phyloP scores from a whole-genome alignment of 108 stramenopile species.

The Cyclotella baltica region DNA sequence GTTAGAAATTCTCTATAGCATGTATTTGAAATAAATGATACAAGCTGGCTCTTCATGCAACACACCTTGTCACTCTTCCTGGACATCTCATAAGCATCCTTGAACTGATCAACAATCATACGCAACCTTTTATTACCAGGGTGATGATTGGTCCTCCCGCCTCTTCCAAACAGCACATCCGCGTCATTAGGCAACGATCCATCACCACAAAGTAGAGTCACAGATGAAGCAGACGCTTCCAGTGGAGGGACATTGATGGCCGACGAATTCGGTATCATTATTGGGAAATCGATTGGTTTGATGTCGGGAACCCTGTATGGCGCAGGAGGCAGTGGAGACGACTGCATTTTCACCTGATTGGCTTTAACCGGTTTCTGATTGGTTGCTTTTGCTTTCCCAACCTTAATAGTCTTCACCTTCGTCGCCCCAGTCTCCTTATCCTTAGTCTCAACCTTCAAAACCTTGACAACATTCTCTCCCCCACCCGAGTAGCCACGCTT shows the following conservation, averaged over 20 bases:
- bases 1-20: neutral
- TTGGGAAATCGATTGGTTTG: too few species aligned
- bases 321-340: neutral
- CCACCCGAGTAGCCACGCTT: neutral
- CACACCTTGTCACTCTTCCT: slow-evolving; percentile 72
- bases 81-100: slow-evolving; percentile 43
- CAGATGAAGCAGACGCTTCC: neutral
- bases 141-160: slow-evolving; percentile 85
- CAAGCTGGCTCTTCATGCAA: too few species aligned
- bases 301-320: too few species aligned
- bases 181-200: slow-evolving; percentile 26
- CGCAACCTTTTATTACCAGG: slow-evolving; percentile 85
- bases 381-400: slow-evolving; percentile 7
- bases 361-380: neutral
- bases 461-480: neutral
- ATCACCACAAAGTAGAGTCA: neutral
- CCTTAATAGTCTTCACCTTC: slow-evolving; percentile 11
- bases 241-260: neutral
- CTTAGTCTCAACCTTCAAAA: neutral
- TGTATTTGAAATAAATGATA: neutral
- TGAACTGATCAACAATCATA: slow-evolving; percentile 65
- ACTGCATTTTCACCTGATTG: neutral
- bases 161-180: slow-evolving; percentile 69
- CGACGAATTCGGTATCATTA: neutral
- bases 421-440: neutral